Base-by-base conservation (phyloP, 2,329 filamentous ascomycete species). In the Monosporascus sp. region DNA sequence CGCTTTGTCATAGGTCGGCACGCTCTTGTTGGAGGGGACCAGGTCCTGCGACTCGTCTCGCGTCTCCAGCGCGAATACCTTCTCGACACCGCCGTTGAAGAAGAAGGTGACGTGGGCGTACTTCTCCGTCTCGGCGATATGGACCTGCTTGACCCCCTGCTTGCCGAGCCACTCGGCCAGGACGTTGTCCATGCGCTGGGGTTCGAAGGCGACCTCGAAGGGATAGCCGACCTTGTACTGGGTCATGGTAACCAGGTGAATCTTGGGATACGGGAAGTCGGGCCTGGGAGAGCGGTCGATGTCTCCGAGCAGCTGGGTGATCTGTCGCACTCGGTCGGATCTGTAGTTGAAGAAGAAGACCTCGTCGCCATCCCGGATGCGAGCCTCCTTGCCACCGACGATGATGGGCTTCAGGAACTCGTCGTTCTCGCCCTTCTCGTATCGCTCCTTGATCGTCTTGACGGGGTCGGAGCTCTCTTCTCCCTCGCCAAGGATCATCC, bases 271-370 rank as follows among this genome's bases (percentile, higher is more conserved):
- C 47, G 89, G 81, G 80, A 97, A 96, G 73, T 97, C 90, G 61
- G 92, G 89, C 62, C 84, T 83, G 52, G 92, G 91, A 24, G 91
- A 96, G 67, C 91, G 89, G 78, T 99, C 94, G 68, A 93, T 86
- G 71, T 89, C 89, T 63, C 94, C 94, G 52, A 99, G 79, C 45
- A 99, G 82, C 76, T 97, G 94, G 49, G 91, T 96, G 71, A 99
- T 88, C 74, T 99, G 94, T 64, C 94, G 89, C 51, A 93, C 93
- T 72, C 94, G 92, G 72, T 99, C 94, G 54, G 94, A 97, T 68
- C 94, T 91, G 82, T 99, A 99, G 85, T 99, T 99, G 89, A 99
- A 99, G 85, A 97, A 97, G 84, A 97, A 97, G 66, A 97, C 82
- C 51, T 91, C 93, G 70, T 99, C 94, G 62, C 88, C 81, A 68